Percentiles rank a stretch among this genome's conserved stretches.
These are phyloP conservation scores for Cyclocybe cylindracea DNA, from an alignment of 768 basidiomycete species.

Conservation along the genomic window DNA sequence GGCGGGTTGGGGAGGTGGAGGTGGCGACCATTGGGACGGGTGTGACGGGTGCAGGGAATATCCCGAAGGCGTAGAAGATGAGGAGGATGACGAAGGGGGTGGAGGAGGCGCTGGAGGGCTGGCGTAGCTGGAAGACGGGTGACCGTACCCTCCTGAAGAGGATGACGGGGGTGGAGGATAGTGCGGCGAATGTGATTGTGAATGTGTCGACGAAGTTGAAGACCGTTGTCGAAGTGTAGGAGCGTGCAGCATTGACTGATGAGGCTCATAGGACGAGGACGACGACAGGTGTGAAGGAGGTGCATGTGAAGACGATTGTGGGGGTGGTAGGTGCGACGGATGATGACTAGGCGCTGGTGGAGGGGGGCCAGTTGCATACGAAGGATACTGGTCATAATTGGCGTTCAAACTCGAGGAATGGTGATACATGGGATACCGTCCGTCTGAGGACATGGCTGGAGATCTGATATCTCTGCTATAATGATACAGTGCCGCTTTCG, in stretches of 20 bases:
- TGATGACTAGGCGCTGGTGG: slow-evolving; percentile 15
- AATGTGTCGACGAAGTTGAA: slow-evolving; percentile 21
- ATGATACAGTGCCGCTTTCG: too few species aligned
- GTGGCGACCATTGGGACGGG: slow-evolving; percentile 19
- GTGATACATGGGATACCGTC: slow-evolving; percentile 54
- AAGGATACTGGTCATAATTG: slow-evolving; percentile 41
- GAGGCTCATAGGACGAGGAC: slow-evolving; percentile 13
- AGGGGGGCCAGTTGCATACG: slow-evolving; percentile 16
- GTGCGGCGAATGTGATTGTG: slow-evolving; percentile 19
- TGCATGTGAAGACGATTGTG: slow-evolving; percentile 22
- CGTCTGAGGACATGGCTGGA: slow-evolving; percentile 47
- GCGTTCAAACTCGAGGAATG: slow-evolving; percentile 41
- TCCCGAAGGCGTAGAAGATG: slow-evolving; percentile 5
- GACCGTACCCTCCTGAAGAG: slow-evolving; percentile 10
- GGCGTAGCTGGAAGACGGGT: slow-evolving; percentile 9
- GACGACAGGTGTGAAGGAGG: slow-evolving; percentile 13
- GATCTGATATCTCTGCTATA: background rate
- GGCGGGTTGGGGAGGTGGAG: slow-evolving; percentile 10
- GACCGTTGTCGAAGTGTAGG: slow-evolving; percentile 22
- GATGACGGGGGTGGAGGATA: slow-evolving; percentile 15
- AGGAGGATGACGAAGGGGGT: slow-evolving; percentile 5
- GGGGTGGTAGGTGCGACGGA: slow-evolving; percentile 20
- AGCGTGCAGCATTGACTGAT: slow-evolving; percentile 17
- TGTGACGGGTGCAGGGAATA: slow-evolving; percentile 13
- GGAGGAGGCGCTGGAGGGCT: slow-evolving; percentile 11